A percentile compares a stretch with the other conserved stretches of the same genome.
These are phyloP conservation scores for Stenogyne calaminthoides DNA, from an alignment of 305 asterid genomes.

Conservation along the genomic window DNA sequence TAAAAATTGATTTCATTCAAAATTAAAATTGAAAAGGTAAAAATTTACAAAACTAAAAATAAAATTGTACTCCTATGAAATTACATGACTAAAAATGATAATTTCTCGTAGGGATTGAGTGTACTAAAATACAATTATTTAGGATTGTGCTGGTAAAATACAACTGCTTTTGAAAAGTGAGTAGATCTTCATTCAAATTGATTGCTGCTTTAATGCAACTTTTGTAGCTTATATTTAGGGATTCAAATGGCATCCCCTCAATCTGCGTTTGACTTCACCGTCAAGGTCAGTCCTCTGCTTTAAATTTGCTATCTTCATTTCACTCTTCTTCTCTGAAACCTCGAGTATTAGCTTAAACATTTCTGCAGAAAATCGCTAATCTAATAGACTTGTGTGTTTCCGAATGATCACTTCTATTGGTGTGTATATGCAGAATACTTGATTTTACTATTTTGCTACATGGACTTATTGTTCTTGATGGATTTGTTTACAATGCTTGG, in stretches of 20 bases:
- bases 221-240: background rate
- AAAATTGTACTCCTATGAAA: too few species aligned
- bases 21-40: too few species aligned
- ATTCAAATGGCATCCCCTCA: conserved; percentile 34
- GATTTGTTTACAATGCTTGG: background rate
- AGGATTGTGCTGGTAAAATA: too few species aligned
- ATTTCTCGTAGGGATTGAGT: too few species aligned
- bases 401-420: background rate
- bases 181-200: background rate
- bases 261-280: conserved; percentile 38
- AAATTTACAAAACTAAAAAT: too few species aligned
- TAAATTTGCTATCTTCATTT: too few species aligned
- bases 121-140: too few species aligned
- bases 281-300: conserved; percentile 34
- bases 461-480: background rate
- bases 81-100: too few species aligned
- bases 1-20: too few species aligned
- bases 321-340: too few species aligned
- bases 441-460: background rate
- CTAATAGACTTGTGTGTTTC: background rate
- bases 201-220: background rate
- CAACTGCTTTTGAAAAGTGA: too few species aligned
- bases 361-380: background rate
- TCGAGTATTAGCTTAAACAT: background rate
- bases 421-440: background rate